These are phyloP conservation scores for Pulveroboletus sp. DNA, from an alignment of 768 basidiomycete genomes.

Conservation along the genomic window DNA sequence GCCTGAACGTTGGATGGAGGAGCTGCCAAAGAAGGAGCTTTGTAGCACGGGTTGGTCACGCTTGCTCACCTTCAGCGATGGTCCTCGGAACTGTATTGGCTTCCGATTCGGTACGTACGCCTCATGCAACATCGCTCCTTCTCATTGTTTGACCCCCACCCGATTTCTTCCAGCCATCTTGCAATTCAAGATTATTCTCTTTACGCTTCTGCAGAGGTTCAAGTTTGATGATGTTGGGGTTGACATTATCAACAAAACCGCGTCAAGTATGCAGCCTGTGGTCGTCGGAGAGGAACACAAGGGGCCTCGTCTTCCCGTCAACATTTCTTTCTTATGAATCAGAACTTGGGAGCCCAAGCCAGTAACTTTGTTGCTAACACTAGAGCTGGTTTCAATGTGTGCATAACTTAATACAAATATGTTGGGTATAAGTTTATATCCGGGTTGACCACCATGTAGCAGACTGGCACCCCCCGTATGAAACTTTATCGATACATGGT, in stretches of 20 bases:
- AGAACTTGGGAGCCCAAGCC: neutral
- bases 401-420: too few relatives aligned
- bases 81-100: slow-evolving; percentile 7
- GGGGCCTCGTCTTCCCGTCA: slow-evolving; percentile 4
- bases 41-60: slow-evolving; percentile 5
- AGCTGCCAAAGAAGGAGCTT: slow-evolving; percentile 1
- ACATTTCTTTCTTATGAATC: neutral
- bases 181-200: slow-evolving; percentile 6
- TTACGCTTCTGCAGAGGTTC: slow-evolving; percentile 1
- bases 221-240: neutral
- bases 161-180: neutral
- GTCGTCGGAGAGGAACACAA: slow-evolving; percentile 4
- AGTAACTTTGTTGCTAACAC: too few relatives aligned
- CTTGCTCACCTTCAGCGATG: slow-evolving; percentile 5
- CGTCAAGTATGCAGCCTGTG: slow-evolving; percentile 9
- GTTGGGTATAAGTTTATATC: too few relatives aligned
- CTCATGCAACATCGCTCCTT: too few relatives aligned
- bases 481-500: too few relatives aligned
- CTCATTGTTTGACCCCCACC: too few relatives aligned
- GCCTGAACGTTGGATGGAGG: slow-evolving; percentile 3
- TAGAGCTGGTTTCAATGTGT: too few relatives aligned
- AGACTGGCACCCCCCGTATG: too few relatives aligned
- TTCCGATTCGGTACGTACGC: slow-evolving; percentile 1
- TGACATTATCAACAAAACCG: neutral
- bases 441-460: too few relatives aligned